Base-by-base conservation (phyloP, 164 flowering plant species). In the Euptelea pleiosperma region DNA sequence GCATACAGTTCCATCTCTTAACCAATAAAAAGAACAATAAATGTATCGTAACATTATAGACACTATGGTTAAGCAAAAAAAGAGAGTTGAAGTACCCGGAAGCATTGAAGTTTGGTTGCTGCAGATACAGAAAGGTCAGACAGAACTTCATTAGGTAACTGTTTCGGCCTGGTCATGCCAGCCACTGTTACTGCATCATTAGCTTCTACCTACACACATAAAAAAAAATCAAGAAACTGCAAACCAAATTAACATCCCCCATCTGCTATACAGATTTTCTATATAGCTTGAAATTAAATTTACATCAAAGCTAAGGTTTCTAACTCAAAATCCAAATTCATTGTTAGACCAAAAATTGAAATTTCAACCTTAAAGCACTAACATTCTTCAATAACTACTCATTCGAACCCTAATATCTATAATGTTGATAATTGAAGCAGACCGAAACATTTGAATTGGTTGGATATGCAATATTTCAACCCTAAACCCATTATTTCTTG, bases 171-270 rank as follows among this genome's bases (percentile, higher is more conserved):
- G 52, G 85, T 83, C 92, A 87, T 90, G 35, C 89, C 75, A 43
- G 91, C 91, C 64, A 93, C 97, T 31, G 97, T 78, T 26, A 90
- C 99, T 21, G 90, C 94, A 74, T 93, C 96, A 73, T 93, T 90
- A 48, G 86, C 85, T 75, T 93, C 99, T 45, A 93, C 99, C 99
- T 90, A 69, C 14, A 57, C 2, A 41, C 0, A 26, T 26, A 12
- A 24, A 29, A 11, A 31, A 8, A 52, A 8, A 26, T 6, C 31
- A 24, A n/a, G 24, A 64, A 18, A 31, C 1, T 9, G 12, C 1
- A 8, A 26, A 37, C 24, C 15, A 63, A 40, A 47, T 56, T 10
- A 41, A 15, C 9, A 30, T 16, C 10, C 19, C 1, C 16, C 29
- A 19, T 8, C 25, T 33, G 25, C 55, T 36, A 33, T n/a, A 16